Conservation (phyloP, 129 eudicot species). For the Chrysanthemum seticuspe region DNA sequence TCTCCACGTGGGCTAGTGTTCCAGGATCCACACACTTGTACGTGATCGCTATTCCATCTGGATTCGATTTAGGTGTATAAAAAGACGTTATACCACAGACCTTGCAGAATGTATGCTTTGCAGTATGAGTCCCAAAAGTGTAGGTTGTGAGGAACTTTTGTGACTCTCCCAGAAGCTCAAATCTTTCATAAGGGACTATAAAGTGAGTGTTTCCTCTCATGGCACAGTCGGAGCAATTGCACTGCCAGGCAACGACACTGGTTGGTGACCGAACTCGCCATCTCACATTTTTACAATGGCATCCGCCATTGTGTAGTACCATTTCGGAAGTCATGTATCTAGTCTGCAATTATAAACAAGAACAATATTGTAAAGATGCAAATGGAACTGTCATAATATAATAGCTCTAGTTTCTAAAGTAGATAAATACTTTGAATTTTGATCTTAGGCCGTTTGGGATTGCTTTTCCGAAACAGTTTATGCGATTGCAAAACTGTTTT, state of each 20-base stretch:
- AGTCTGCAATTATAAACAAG: slow-evolving; percentile 13
- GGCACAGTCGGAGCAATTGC: slow-evolving; percentile 77
- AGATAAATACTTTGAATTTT: too few species aligned
- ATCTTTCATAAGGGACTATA: slow-evolving; percentile 61
- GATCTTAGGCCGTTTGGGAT: too few species aligned
- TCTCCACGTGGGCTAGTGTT: slow-evolving; percentile 68
- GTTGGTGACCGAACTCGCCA: slow-evolving; percentile 65
- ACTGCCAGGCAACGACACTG: slow-evolving; percentile 67
- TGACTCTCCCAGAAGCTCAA: slow-evolving; percentile 56
- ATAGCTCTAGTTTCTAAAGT: too few species aligned
- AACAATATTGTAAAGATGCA: neutral
- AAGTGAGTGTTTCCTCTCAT: slow-evolving; percentile 87
- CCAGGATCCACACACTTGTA: slow-evolving; percentile 76
- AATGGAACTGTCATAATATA: too few species aligned
- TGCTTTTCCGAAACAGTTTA: too few species aligned
- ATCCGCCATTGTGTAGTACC: slow-evolving; percentile 71
- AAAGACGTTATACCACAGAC: slow-evolving; percentile 87
- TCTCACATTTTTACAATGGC: slow-evolving; percentile 77
- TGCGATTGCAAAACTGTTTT: too few species aligned
- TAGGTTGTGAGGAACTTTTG: slow-evolving; percentile 63
- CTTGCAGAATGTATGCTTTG: slow-evolving; percentile 82
- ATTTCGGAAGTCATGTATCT: slow-evolving; percentile 43
- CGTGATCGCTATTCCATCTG: slow-evolving; percentile 72
- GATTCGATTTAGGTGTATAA: slow-evolving; percentile 82
- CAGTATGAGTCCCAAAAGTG: slow-evolving; percentile 85